phyloP scores from a whole-genome alignment of 2,329 filamentous ascomycete species.

The Pseudogymnoascus sp. region DNA sequence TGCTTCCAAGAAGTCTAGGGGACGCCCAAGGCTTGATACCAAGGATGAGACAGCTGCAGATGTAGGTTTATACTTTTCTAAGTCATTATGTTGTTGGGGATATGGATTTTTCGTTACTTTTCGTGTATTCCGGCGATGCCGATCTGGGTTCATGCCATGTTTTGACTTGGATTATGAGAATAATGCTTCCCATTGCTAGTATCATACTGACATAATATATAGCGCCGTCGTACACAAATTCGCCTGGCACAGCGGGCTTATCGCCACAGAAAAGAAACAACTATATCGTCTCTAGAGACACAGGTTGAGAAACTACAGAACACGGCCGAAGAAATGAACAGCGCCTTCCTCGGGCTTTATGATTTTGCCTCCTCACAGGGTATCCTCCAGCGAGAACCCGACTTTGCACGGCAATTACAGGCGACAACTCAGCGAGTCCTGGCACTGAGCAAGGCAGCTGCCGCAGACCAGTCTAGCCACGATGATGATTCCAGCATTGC shows the following conservation, averaged over 20 bases:
- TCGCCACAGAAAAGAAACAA: conserved; percentile 73
- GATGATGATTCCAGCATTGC: conserved; percentile 20
- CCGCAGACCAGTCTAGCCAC: conserved; percentile 33
- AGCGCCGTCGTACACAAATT: conserved; percentile 81
- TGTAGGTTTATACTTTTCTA: conserved; percentile 45
- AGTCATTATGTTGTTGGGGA: conserved; percentile 12
- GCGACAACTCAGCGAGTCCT: conserved; percentile 52
- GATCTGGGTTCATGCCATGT: not conserved
- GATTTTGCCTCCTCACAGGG: conserved; percentile 52
- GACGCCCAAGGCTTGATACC: conserved; percentile 67
- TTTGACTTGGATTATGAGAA: not conserved
- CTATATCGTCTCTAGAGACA: conserved; percentile 65
- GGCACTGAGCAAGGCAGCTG: conserved; percentile 42
- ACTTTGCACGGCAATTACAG: conserved; percentile 50
- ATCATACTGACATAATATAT: conserved; percentile 15
- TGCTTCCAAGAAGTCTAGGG: conserved; percentile 55
- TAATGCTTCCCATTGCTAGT: not conserved
- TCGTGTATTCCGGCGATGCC: conserved; percentile 7
- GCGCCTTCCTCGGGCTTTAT: conserved; percentile 59
- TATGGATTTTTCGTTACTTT: conserved; percentile 6
- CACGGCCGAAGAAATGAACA: conserved; percentile 66
- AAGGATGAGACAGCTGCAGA: conserved; percentile 71
- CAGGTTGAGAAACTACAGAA: conserved; percentile 62
- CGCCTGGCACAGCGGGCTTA: conserved; percentile 80
- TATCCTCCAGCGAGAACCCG: conserved; percentile 49